Evolutionary conservation across 2,329 filamentous ascomycete genomes (phyloP).

Genomic region (Xylariaceae sp.): DNA sequence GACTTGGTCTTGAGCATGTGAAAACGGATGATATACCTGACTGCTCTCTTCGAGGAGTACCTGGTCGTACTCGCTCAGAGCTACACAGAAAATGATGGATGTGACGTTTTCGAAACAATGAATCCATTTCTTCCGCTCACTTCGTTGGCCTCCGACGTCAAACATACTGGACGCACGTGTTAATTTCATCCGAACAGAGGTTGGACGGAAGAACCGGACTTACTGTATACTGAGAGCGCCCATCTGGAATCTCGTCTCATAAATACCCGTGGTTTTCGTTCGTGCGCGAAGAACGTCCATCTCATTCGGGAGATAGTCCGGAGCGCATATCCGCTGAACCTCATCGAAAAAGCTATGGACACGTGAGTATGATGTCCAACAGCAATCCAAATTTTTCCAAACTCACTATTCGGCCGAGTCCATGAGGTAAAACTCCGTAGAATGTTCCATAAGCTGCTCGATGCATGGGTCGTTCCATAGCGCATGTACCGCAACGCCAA

Average conservation of each 20-base stretch:
- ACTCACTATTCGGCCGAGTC: constrained; percentile 91
- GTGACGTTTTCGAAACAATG: constrained; percentile 99
- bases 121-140: constrained; percentile 99
- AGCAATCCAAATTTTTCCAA: background rate
- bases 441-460: constrained; percentile 78
- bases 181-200: constrained; percentile 2
- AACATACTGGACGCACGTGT: constrained; percentile 71
- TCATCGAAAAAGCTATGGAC: constrained; percentile 84
- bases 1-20: background rate
- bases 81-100: constrained; percentile 98
- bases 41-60: constrained; percentile 94
- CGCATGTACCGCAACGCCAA: constrained; percentile 76
- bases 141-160: constrained; percentile 93
- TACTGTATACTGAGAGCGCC: constrained; percentile 98
- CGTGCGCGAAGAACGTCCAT: constrained; percentile 91
- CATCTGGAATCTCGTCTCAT: constrained; percentile 98
- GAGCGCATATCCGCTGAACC: constrained; percentile 73
- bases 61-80: constrained; percentile 96
- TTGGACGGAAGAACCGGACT: constrained; percentile 32
- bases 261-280: constrained; percentile 98
- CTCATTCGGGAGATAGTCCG: constrained; percentile 86
- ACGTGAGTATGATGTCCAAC: constrained; percentile 21
- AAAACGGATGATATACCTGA: constrained; percentile 58
- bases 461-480: constrained; percentile 88
- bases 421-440: constrained; percentile 99